Base-by-base conservation (phyloP, 1,139 yeast species). In the Saccharomyces uvarum region DNA sequence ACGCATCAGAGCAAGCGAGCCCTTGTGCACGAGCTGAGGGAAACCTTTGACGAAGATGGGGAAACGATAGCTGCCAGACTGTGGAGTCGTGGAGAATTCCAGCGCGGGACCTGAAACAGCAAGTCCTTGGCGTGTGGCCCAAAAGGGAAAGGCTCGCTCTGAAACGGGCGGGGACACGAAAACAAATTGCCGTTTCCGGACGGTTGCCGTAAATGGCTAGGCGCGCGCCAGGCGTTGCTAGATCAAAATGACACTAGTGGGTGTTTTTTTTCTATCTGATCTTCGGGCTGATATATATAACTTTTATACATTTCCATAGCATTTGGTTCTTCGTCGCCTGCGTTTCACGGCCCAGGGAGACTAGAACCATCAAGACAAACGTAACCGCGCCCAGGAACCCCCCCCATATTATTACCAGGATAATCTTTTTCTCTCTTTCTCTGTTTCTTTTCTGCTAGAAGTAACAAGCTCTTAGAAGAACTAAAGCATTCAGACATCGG, bases 21-120 rank as follows among this genome's bases (percentile, higher is more conserved):
- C 26, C 56, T 68, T n/a, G 50, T 63, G 9, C 56, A 57, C 19
- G 71, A 68, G 47, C 59, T 68, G 24, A 58, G 59, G 48, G 70
- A 68, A 50, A 67, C 70, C 3, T 68, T 68, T 53, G 71, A 68
- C 57, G 68, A 67, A 2, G 71, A 68, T 50, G 67, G 68, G 16
- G 53, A 52, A 11, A 53, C 56, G n/a, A 66, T 68, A 26, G 69
- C 62, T 2, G 61, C 60, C 14, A 59, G 53, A 21, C 62, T 68
- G 14, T 68, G 70, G 70, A 52, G 52, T 9, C 56, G 60, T 9
- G 41, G 52, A 47, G 59, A 51, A 50, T 51, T 57, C 21, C 24
- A 24, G 24, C 21, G 21, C 7, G 24, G 26, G 24, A 38, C 44
- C 13, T 38, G 44, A 38, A 38, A 38, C 44, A 19, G 44, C 11